These are phyloP conservation scores for Trichosanthes truncata DNA, from an alignment of 306 rosid species.

Conservation along the genomic window DNA sequence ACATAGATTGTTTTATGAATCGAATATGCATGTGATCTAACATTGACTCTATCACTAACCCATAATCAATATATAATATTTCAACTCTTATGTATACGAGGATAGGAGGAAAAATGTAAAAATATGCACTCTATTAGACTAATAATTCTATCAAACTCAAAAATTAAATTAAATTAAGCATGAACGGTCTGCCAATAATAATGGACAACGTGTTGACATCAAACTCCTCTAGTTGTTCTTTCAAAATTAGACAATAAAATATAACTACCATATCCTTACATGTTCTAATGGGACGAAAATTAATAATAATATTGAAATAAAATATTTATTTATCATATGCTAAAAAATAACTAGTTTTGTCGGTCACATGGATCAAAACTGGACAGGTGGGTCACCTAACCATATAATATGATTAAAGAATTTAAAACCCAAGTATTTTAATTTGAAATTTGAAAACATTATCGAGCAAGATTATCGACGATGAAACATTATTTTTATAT, in stretches of 20 bases:
- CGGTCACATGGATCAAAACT: background rate
- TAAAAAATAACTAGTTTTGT: background rate
- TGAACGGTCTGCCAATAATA: too few relatives aligned
- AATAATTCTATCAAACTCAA: too few relatives aligned
- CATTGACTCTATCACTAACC: too few relatives aligned
- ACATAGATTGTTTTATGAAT: too few relatives aligned
- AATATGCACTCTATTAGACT: too few relatives aligned
- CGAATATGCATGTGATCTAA: too few relatives aligned
- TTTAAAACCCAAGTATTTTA: background rate
- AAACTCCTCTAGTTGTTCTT: background rate
- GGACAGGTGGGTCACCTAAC: background rate
- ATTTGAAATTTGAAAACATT: background rate
- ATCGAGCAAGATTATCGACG: background rate
- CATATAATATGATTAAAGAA: background rate
- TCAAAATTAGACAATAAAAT: background rate
- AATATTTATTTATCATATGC: background rate
- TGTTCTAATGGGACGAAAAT: background rate
- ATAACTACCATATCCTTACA: background rate
- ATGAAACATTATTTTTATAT: background rate
- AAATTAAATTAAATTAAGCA: too few relatives aligned
- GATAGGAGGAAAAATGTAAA: too few relatives aligned
- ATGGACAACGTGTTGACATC: background rate
- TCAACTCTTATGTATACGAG: too few relatives aligned
- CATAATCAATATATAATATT: too few relatives aligned
- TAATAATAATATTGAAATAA: background rate